Conservation (phyloP, 495 filamentous ascomycete species). For the Darksidea phi region DNA sequence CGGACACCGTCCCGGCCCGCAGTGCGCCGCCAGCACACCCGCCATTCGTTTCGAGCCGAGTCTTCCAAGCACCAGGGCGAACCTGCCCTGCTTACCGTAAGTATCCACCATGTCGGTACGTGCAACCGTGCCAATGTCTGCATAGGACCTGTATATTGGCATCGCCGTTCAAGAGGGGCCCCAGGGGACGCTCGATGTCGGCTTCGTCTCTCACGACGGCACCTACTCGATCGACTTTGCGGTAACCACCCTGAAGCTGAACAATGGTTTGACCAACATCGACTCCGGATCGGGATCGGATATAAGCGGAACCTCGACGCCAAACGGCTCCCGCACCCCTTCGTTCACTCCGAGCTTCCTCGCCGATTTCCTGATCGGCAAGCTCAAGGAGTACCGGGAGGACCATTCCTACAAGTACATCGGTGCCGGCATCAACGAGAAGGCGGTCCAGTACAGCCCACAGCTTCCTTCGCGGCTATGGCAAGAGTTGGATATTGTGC, state of each 20-base stretch:
- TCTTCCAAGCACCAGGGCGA: slow-evolving; percentile 23
- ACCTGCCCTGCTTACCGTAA: background rate
- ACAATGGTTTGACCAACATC: background rate
- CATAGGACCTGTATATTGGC: slow-evolving; percentile 38
- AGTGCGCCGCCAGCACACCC: slow-evolving; percentile 17
- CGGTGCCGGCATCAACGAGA: slow-evolving; percentile 54
- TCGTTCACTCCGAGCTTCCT: slow-evolving; percentile 35
- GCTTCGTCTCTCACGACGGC: slow-evolving; percentile 69
- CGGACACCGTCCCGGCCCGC: background rate
- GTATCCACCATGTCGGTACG: background rate
- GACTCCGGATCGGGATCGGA: background rate
- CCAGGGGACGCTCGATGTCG: slow-evolving; percentile 34
- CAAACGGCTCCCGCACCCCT: background rate
- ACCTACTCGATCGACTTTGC: slow-evolving; percentile 77
- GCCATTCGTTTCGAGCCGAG: slow-evolving; percentile 23
- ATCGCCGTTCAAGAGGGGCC: slow-evolving; percentile 30
- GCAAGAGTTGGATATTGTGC: slow-evolving; percentile 75
- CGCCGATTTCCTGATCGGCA: slow-evolving; percentile 35
- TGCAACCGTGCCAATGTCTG: background rate
- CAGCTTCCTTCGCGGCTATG: slow-evolving; percentile 71
- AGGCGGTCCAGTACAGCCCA: slow-evolving; percentile 55
- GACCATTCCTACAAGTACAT: slow-evolving; percentile 43
- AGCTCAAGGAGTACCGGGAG: slow-evolving; percentile 36
- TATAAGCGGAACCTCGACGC: background rate
- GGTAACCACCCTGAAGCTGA: slow-evolving; percentile 39